Conservation (phyloP, 2,329 filamentous ascomycete genomes). For the Fulvia fulva region DNA sequence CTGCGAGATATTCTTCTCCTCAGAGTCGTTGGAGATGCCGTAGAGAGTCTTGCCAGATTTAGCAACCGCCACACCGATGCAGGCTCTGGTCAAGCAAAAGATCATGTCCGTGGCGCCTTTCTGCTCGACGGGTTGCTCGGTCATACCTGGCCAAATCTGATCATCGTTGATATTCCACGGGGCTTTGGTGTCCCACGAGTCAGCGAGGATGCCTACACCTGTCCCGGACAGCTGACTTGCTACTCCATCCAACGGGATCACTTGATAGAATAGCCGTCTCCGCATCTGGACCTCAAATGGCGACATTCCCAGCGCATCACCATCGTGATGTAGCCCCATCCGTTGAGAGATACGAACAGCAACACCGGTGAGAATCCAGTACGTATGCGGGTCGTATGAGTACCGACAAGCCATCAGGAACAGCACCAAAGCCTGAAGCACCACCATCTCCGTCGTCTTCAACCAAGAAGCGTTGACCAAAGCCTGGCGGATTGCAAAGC, state of each 20-base stretch:
- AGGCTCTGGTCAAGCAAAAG: conserved; percentile 40
- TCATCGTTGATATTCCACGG: conserved; percentile 32
- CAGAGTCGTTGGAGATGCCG: background rate
- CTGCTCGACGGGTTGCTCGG: conserved; percentile 44
- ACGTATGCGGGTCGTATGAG: conserved; percentile 46
- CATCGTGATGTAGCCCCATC: conserved; percentile 59
- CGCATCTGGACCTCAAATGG: conserved; percentile 57
- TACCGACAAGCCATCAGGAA: conserved; percentile 48
- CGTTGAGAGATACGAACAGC: conserved; percentile 56
- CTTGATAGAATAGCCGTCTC: conserved; percentile 58
- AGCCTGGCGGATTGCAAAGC: conserved; percentile 56
- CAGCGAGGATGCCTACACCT: conserved; percentile 13
- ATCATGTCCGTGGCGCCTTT: conserved; percentile 52
- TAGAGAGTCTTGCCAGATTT: conserved; percentile 1
- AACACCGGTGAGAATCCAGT: conserved; percentile 61
- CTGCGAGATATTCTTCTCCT: conserved; percentile 13
- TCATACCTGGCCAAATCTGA: conserved; percentile 39
- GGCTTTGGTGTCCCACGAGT: conserved; percentile 23
- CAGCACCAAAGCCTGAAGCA: conserved; percentile 63
- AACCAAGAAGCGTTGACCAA: conserved; percentile 64
- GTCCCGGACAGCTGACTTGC: conserved; percentile 22
- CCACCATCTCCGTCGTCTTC: conserved; percentile 59
- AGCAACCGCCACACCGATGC: conserved; percentile 34
- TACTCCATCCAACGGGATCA: conserved; percentile 51
- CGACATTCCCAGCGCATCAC: conserved; percentile 44